phyloP scores from a whole-genome alignment of 2,329 filamentous ascomycete species.

The Metarhizium brunneum region DNA sequence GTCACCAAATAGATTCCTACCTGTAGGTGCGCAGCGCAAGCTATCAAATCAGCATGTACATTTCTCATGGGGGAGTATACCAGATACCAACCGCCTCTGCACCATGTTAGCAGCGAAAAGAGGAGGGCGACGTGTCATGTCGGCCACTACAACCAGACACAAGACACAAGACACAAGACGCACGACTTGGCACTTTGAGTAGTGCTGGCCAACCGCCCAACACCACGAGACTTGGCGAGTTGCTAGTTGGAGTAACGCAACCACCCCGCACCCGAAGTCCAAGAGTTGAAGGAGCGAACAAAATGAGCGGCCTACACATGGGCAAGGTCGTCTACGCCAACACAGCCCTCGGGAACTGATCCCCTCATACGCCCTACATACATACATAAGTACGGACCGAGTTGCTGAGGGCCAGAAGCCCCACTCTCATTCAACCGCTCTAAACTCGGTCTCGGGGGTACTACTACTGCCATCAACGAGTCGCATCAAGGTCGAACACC shows the following conservation, averaged over 20 bases:
- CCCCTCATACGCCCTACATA: too few species aligned
- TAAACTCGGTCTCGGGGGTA: background rate
- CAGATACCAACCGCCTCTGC: background rate
- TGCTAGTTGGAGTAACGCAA: background rate
- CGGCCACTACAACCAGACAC: background rate
- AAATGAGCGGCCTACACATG: background rate
- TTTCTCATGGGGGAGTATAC: background rate
- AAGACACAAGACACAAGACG: background rate
- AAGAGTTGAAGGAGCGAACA: background rate
- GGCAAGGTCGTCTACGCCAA: too few species aligned
- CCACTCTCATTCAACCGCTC: background rate
- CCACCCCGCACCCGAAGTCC: background rate
- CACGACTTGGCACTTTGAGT: too few species aligned
- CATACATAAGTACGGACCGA: background rate
- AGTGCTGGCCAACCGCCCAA: background rate
- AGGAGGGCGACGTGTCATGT: background rate
- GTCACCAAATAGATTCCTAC: too few species aligned
- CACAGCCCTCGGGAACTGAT: too few species aligned
- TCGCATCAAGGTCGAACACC: background rate
- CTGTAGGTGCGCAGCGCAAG: too few species aligned
- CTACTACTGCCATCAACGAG: background rate
- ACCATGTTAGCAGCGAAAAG: background rate
- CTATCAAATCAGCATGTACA: background rate
- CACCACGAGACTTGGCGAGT: background rate
- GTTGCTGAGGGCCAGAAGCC: background rate